phyloP scores from a whole-genome alignment of 306 rosid species.

The Inga laurina region DNA sequence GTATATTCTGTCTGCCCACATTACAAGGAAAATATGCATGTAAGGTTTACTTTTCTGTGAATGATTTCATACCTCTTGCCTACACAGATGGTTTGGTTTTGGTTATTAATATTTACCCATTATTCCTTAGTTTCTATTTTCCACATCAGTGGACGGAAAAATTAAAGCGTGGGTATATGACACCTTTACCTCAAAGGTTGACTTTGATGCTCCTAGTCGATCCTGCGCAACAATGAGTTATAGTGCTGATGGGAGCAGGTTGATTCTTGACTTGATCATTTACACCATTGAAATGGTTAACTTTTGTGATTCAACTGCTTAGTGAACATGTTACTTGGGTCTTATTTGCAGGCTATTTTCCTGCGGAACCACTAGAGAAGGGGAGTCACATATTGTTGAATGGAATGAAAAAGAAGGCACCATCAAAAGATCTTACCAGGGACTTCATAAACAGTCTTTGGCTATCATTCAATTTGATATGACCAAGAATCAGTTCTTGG shows the following conservation, averaged over 20 bases:
- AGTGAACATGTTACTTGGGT: neutral
- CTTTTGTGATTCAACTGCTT: neutral
- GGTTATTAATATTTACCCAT: slow-evolving; percentile 24
- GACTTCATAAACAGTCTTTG: slow-evolving; percentile 85
- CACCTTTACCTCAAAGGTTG: slow-evolving; percentile 93
- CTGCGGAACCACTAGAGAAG: slow-evolving; percentile 92
- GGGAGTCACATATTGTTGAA: slow-evolving; percentile 93
- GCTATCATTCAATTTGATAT: slow-evolving; percentile 95
- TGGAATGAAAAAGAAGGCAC: slow-evolving; percentile 99
- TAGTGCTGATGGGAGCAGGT: slow-evolving; percentile 97
- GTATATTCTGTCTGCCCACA: slow-evolving; percentile 35
- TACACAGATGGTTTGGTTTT: slow-evolving; percentile 10
- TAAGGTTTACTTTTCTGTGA: slow-evolving; percentile 25
- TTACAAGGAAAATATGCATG: slow-evolving; percentile 22
- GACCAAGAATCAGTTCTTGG: slow-evolving; percentile 86
- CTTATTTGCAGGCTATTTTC: slow-evolving; percentile 72
- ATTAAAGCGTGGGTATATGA: slow-evolving; percentile 99
- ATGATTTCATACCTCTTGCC: slow-evolving; percentile 1
- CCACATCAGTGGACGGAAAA: slow-evolving; percentile 94
- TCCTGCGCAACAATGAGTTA: slow-evolving; percentile 98
- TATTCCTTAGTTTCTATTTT: slow-evolving; percentile 73
- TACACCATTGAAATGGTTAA: neutral
- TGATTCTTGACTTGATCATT: slow-evolving; percentile 9
- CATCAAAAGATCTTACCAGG: slow-evolving; percentile 87
- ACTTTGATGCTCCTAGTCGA: slow-evolving; percentile 94